Conservation (phyloP, 1,284 basidiomycete species). For the Irpex rosettiformis region DNA sequence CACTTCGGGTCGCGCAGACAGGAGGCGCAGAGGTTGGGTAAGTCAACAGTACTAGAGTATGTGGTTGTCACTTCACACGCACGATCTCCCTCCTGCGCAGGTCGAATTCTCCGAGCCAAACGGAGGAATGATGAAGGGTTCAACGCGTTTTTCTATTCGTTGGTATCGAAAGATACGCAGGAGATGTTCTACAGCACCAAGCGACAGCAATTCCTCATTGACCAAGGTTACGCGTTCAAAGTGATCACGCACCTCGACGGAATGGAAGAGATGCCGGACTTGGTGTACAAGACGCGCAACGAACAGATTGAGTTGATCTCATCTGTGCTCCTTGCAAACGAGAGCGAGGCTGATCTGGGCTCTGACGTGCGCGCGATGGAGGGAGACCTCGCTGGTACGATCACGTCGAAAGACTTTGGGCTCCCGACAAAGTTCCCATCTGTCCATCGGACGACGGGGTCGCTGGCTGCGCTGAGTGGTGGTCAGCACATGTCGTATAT, state of each 20-base stretch:
- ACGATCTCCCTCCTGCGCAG: slow-evolving; percentile 33
- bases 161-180: slow-evolving; percentile 98
- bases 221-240: slow-evolving; percentile 98
- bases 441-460: slow-evolving; percentile 84
- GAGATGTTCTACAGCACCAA: slow-evolving; percentile 99
- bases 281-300: slow-evolving; percentile 89
- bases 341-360: slow-evolving; percentile 88
- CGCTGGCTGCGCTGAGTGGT: slow-evolving; percentile 82
- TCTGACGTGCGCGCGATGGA: slow-evolving; percentile 75
- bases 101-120: slow-evolving; percentile 95
- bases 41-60: slow-evolving; percentile 19
- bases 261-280: slow-evolving; percentile 79
- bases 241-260: slow-evolving; percentile 98
- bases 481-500: slow-evolving; percentile 89
- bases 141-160: slow-evolving; percentile 99
- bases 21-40: slow-evolving; percentile 94
- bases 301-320: slow-evolving; percentile 96
- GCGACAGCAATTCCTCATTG: slow-evolving; percentile 97
- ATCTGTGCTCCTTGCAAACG: slow-evolving; percentile 88
- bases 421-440: slow-evolving; percentile 55
- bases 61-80: background rate
- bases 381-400: slow-evolving; percentile 77
- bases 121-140: slow-evolving; percentile 98
- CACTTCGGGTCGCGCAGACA: slow-evolving; percentile 98
- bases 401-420: slow-evolving; percentile 76